Conservation (phyloP, 148 eudicot species). For the Rhododendron vialii region DNA sequence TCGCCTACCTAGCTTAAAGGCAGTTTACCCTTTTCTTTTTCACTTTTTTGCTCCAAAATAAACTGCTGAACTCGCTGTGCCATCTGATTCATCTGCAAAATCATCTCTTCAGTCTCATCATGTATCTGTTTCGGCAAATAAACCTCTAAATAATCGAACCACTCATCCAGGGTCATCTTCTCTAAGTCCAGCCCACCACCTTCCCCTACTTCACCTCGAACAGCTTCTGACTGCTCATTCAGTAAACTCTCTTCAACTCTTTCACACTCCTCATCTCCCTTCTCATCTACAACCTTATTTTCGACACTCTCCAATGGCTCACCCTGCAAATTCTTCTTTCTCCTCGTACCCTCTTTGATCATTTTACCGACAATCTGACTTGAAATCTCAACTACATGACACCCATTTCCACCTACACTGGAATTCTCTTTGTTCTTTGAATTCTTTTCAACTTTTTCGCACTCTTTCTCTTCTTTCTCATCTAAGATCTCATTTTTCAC, state of each 20-base stretch:
- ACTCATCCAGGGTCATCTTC: slow-evolving; percentile 70
- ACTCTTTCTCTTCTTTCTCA: background rate
- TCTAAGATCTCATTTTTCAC: background rate
- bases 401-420: background rate
- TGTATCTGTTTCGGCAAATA: slow-evolving; percentile 54
- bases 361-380: slow-evolving; percentile 20
- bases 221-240: background rate
- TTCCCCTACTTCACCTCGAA: slow-evolving; percentile 10
- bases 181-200: slow-evolving; percentile 38
- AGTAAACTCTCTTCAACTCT: background rate
- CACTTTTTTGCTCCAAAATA: slow-evolving; percentile 41
- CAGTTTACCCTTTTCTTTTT: slow-evolving; percentile 25
- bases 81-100: slow-evolving; percentile 45
- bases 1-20: slow-evolving; percentile 15
- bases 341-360: slow-evolving; percentile 25
- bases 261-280: slow-evolving; percentile 11
- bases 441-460: background rate
- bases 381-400: slow-evolving; percentile 16
- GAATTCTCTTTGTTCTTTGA: slow-evolving; percentile 7
- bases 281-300: slow-evolving; percentile 7
- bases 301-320: slow-evolving; percentile 7
- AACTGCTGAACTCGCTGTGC: slow-evolving; percentile 51
- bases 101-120: slow-evolving; percentile 47
- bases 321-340: slow-evolving; percentile 28
- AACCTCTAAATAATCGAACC: slow-evolving; percentile 61